Base-by-base conservation (phyloP, 352 stramenopile species). In the Phytophthora pini region DNA sequence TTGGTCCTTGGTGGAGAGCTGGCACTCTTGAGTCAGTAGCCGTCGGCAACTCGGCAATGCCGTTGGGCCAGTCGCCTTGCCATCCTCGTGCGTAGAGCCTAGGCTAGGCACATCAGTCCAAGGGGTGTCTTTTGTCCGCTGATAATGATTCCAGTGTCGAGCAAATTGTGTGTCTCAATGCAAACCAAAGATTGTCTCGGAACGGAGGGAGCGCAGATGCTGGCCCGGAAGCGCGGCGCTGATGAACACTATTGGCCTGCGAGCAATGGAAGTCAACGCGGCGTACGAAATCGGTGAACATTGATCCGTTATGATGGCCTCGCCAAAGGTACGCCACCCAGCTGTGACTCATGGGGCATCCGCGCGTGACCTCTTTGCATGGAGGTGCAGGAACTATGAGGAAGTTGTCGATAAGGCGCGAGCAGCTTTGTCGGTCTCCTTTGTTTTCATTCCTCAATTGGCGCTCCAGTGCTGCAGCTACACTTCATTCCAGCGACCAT, bases 301-400 rank as follows among this genome's bases (percentile, higher is more conserved):
- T 67, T 55, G 59, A 67, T 67, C 41, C 59, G 51, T 55, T 67
- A 51, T 67, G 43, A 67, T 43, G 40, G 40, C 34, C 49, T 45
- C 41, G 56, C 3, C 46, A 56, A 64, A 51, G 56, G 56, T 51
- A 47, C 50, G 43, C 43, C 40, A 40, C 43, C 36, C 59, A 67
- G 49, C 59, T 67, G 58, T 53, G 49, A 15, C 40, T 66, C 58
- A 66, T 55, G 26, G 43, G 20, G 59, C 15, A 45, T 67, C 59
- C 51, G 50, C 34, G 50, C 49, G 59, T 55, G 59, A 50, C 44
- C 38, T 67, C 43, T 58, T 59, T 41, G 8, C 57, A 13, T 47
- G 20, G 17, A 57, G 51, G 9, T 29, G 47, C 31, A 61, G 31
- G 32, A 34, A 10, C 31, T 11, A 34, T 34, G 31, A 34, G 9